phyloP scores from a whole-genome alignment of 768 basidiomycete species.

The Lanmaoa rubissima region DNA sequence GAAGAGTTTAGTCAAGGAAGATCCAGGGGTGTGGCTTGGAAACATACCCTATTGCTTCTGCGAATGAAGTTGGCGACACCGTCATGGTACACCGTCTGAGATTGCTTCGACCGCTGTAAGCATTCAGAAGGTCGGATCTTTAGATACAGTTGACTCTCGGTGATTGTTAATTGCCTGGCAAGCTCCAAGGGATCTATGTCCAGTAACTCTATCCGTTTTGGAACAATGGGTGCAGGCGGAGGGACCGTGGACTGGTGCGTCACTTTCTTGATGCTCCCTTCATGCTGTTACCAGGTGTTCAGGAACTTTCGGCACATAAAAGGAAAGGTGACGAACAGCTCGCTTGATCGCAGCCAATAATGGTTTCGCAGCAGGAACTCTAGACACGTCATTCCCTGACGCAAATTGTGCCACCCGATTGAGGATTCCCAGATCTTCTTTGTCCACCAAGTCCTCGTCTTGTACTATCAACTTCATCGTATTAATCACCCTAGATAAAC shows the following conservation, averaged over 20 bases:
- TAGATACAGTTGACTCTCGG: constrained; percentile 58
- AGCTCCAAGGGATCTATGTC: constrained; percentile 66
- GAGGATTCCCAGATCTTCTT: constrained; percentile 52
- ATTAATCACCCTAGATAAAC: constrained; percentile 53
- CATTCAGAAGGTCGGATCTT: constrained; percentile 62
- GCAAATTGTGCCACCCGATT: constrained; percentile 54
- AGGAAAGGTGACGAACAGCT: constrained; percentile 37
- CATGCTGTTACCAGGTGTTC: constrained; percentile 18
- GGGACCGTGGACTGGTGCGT: constrained; percentile 36
- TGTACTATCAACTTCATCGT: constrained; percentile 60
- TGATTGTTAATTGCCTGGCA: constrained; percentile 65
- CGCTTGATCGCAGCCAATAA: constrained; percentile 49
- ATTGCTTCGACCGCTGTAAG: constrained; percentile 52
- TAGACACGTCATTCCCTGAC: constrained; percentile 39
- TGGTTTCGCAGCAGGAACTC: constrained; percentile 46
- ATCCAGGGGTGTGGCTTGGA: neutral
- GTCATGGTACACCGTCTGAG: constrained; percentile 41
- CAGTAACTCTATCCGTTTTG: constrained; percentile 48
- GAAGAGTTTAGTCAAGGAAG: neutral
- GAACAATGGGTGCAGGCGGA: constrained; percentile 50
- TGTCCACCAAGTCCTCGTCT: constrained; percentile 51
- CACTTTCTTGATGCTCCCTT: constrained; percentile 33
- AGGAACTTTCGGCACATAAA: neutral
- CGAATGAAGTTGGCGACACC: constrained; percentile 59
- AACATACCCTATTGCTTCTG: constrained; percentile 50